Percentiles rank a stretch among this genome's conserved stretches.
Evolutionary conservation across 495 filamentous ascomycete genomes (phyloP).

Genomic region (Talaromyces thailandensis): DNA sequence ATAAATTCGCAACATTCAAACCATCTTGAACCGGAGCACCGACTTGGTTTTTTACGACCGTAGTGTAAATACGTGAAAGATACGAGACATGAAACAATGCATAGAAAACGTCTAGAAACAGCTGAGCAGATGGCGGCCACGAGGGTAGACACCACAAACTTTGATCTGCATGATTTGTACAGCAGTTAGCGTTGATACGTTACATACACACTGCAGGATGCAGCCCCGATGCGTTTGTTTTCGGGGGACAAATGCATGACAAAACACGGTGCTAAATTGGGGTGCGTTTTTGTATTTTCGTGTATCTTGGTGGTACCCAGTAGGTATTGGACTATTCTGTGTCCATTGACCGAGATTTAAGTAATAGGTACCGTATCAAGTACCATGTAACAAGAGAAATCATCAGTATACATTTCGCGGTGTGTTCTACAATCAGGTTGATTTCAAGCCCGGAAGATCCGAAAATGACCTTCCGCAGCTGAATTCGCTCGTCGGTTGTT

Average conservation of each 20-base stretch:
- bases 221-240: background rate
- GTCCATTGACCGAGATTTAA: background rate
- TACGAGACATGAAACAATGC: background rate
- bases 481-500: background rate
- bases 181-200: background rate
- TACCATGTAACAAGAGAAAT: too few species aligned
- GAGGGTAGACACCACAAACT: background rate
- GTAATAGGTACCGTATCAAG: too few species aligned
- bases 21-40: background rate
- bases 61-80: background rate
- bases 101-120: background rate
- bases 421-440: too few species aligned
- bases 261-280: background rate
- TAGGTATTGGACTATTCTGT: background rate
- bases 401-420: too few species aligned
- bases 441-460: background rate
- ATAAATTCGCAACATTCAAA: background rate
- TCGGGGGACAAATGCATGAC: background rate
- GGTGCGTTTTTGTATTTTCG: background rate
- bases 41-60: background rate
- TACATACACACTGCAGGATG: background rate
- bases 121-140: constrained; percentile 3
- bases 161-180: background rate
- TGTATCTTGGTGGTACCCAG: background rate
- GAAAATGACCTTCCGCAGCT: background rate